Evolutionary conservation across 2,329 filamentous ascomycete species (phyloP).

Genomic region (Akanthomyces uredinophilus): DNA sequence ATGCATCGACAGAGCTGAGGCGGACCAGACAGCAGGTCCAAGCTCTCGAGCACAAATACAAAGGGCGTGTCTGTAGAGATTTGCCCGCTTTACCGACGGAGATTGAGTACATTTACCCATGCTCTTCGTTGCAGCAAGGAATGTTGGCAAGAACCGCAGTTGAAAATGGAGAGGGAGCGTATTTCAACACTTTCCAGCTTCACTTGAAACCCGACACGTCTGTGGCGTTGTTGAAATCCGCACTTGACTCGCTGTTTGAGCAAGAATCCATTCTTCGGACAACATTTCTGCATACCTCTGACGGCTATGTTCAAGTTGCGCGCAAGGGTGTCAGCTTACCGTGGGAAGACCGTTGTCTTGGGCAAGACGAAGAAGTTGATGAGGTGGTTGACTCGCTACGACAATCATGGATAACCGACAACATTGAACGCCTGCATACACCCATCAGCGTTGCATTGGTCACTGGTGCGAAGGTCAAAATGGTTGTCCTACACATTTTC

Average conservation of each 20-base stretch:
- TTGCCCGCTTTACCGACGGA: conserved; percentile 46
- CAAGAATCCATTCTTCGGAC: conserved; percentile 64
- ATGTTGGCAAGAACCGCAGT: conserved; percentile 69
- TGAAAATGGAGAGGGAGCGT: conserved; percentile 50
- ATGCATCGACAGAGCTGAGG: conserved; percentile 26
- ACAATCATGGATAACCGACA: conserved; percentile 48
- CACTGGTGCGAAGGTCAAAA: conserved; percentile 18
- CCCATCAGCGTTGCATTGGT: conserved; percentile 50
- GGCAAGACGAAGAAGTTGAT: conserved; percentile 27
- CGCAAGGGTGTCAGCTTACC: conserved; percentile 37
- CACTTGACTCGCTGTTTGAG: conserved; percentile 53
- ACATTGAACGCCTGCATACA: conserved; percentile 40
- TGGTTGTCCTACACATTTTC: conserved; percentile 66
- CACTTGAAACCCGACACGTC: conserved; percentile 42
- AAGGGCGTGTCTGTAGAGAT: conserved; percentile 43
- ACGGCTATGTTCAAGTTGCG: conserved; percentile 73
- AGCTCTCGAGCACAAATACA: conserved; percentile 59
- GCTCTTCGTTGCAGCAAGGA: conserved; percentile 80
- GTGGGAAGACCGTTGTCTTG: conserved; percentile 38
- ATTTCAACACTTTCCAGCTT: conserved; percentile 74
- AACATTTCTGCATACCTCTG: conserved; percentile 64
- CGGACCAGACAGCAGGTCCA: conserved; percentile 56
- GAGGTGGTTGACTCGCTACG: conserved; percentile 32
- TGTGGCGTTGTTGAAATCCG: conserved; percentile 41
- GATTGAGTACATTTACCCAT: conserved; percentile 73